phyloP scores from a whole-genome alignment of 202 grass and related monocot genomes.

The Zoysia matrella region DNA sequence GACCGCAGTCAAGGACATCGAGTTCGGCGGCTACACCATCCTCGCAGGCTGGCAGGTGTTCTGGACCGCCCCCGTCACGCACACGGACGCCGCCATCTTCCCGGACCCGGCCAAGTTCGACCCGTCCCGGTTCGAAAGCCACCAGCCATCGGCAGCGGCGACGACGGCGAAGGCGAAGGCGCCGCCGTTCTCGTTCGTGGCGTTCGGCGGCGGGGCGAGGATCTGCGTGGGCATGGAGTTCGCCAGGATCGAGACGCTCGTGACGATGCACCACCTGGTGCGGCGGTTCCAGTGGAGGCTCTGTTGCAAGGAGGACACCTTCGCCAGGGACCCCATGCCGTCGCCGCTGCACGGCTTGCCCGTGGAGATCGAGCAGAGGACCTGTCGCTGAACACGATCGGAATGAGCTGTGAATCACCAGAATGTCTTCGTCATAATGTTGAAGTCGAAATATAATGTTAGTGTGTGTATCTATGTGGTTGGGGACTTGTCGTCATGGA shows the following conservation, averaged over 20 bases:
- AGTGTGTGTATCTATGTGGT: no score
- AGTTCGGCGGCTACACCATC: slow-evolving; percentile 41
- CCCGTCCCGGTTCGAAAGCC: slow-evolving; percentile 35
- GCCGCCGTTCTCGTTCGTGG: slow-evolving; percentile 11
- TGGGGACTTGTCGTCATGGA: no score
- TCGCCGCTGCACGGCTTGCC: slow-evolving; percentile 48
- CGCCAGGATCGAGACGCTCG: slow-evolving; percentile 50
- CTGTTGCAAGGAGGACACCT: slow-evolving; percentile 41
- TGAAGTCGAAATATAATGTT: no score
- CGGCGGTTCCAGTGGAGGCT: slow-evolving; percentile 38
- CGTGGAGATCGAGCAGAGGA: background rate
- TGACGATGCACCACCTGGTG: slow-evolving; percentile 33
- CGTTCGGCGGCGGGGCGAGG: background rate
- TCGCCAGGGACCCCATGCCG: slow-evolving; percentile 45
- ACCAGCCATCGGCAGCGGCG: background rate
- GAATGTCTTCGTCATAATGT: no score
- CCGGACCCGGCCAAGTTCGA: slow-evolving; percentile 48
- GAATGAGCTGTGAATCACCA: no score
- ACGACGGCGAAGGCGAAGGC: no score
- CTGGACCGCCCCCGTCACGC: slow-evolving; percentile 40
- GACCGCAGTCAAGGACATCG: slow-evolving; percentile 17
- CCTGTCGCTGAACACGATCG: no score
- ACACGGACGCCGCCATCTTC: slow-evolving; percentile 48
- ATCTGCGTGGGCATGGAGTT: slow-evolving; percentile 46
- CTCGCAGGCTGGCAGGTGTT: slow-evolving; percentile 65